Conservation (phyloP, 176 grass and related monocot genomes). For the Alloteropsis semialata region DNA sequence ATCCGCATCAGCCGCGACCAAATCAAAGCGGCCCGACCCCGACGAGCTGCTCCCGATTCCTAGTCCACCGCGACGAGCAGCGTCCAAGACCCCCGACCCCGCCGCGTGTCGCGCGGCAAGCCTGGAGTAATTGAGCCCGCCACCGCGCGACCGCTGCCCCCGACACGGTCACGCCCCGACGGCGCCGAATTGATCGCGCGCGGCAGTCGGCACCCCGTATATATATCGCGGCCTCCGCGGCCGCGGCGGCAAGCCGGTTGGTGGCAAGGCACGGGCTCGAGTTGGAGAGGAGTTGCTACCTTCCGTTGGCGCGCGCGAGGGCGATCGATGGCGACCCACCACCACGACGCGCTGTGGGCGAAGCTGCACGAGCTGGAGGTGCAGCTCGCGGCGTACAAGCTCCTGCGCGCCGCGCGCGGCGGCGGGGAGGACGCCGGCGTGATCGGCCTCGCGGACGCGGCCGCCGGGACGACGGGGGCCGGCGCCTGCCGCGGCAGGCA, state of each 20-base stretch:
- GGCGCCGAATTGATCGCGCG: conserved; percentile 32
- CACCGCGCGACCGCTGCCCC: neutral
- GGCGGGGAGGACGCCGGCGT: neutral
- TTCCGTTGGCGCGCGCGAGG: no score
- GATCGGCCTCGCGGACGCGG: neutral
- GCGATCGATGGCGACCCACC: conserved; percentile 19
- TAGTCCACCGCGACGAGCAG: no score
- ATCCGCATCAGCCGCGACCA: neutral
- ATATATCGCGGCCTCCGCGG: neutral
- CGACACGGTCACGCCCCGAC: conserved; percentile 16
- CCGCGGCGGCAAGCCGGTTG: neutral
- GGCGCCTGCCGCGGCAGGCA: conserved; percentile 38
- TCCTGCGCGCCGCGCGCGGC: conserved; percentile 16
- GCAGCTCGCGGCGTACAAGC: conserved; percentile 51
- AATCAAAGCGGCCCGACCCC: neutral
- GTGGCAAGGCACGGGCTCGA: neutral
- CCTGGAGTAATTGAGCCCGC: neutral
- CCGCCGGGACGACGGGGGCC: neutral
- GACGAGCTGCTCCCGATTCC: neutral
- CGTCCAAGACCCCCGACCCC: neutral
- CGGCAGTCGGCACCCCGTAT: neutral
- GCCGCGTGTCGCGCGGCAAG: neutral
- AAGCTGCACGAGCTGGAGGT: conserved; percentile 58
- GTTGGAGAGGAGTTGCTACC: no score
- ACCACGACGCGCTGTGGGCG: conserved; percentile 41